Evolutionary conservation across 2,329 filamentous ascomycete genomes (phyloP).

Genomic region (Magnaporthiopsis incrustans): DNA sequence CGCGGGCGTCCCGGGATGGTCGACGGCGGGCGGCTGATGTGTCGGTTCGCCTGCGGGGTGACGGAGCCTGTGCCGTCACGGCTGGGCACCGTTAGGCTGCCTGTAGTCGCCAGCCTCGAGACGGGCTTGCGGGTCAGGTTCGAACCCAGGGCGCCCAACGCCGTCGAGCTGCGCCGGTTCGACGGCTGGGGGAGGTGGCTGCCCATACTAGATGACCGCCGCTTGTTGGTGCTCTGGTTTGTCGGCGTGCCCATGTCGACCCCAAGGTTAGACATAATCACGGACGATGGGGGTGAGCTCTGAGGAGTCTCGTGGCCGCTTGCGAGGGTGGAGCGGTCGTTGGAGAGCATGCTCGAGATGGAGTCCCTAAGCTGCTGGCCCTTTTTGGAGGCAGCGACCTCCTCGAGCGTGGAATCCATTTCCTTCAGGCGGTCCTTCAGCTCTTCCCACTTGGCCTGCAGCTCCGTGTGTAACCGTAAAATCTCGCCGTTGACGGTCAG

Average conservation of each 20-base stretch:
- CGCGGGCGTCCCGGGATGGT: conserved; percentile 52
- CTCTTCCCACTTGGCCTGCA: conserved; percentile 72
- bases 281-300: conserved; percentile 55
- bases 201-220: conserved; percentile 38
- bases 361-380: conserved; percentile 82
- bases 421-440: conserved; percentile 71
- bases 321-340: conserved; percentile 63
- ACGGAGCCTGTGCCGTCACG: conserved; percentile 32
- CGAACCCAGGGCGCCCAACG: conserved; percentile 22
- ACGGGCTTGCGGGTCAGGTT: conserved; percentile 33
- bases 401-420: conserved; percentile 67
- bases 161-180: conserved; percentile 38
- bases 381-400: conserved; percentile 53
- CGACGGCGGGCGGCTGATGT: conserved; percentile 35
- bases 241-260: conserved; percentile 39
- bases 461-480: conserved; percentile 73
- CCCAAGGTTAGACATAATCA: conserved; percentile 50
- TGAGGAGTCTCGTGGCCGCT: conserved; percentile 65
- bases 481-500: conserved; percentile 96
- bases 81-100: conserved; percentile 22
- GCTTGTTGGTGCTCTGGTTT: conserved; percentile 24
- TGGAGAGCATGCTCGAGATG: conserved; percentile 83
- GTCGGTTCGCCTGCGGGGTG: conserved; percentile 37
- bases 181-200: conserved; percentile 37
- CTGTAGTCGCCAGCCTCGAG: conserved; percentile 38